phyloP scores from a whole-genome alignment of 2,329 filamentous ascomycete species.

The Pseudogymnoascus sp. region DNA sequence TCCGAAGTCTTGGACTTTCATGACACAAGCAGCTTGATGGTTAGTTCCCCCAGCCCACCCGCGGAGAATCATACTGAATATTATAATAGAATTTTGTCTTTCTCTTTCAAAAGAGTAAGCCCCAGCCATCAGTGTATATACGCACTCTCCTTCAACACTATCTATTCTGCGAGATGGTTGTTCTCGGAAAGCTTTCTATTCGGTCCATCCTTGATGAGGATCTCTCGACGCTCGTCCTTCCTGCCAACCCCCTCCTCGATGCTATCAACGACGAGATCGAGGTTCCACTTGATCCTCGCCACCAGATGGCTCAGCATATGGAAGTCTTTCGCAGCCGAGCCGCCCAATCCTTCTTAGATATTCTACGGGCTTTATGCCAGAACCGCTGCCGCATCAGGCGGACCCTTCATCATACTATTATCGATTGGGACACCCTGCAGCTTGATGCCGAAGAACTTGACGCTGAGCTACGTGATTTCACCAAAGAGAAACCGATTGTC shows the following conservation, averaged over 20 bases:
- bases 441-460: slow-evolving; percentile 74
- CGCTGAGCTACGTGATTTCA: slow-evolving; percentile 53
- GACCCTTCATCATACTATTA: slow-evolving; percentile 75
- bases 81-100: slow-evolving; percentile 60
- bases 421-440: slow-evolving; percentile 79
- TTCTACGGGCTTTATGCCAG: slow-evolving; percentile 77
- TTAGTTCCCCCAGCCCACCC: slow-evolving; percentile 32
- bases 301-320: slow-evolving; percentile 65
- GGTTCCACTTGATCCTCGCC: slow-evolving; percentile 62
- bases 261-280: slow-evolving; percentile 71
- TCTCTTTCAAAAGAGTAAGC: slow-evolving; percentile 69
- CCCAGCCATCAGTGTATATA: slow-evolving; percentile 76
- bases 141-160: slow-evolving; percentile 71
- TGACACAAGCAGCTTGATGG: slow-evolving; percentile 62
- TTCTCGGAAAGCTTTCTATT: slow-evolving; percentile 61
- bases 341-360: slow-evolving; percentile 69
- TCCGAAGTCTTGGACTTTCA: slow-evolving; percentile 60
- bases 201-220: slow-evolving; percentile 75
- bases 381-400: slow-evolving; percentile 86
- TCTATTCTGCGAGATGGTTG: slow-evolving; percentile 64
- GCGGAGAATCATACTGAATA: slow-evolving; percentile 9
- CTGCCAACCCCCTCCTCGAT: slow-evolving; percentile 63
- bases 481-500: slow-evolving; percentile 52
- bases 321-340: slow-evolving; percentile 57
- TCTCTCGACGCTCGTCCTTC: slow-evolving; percentile 68